phyloP scores from a whole-genome alignment of 352 stramenopile genomes.

The Phytophthora parvispora region DNA sequence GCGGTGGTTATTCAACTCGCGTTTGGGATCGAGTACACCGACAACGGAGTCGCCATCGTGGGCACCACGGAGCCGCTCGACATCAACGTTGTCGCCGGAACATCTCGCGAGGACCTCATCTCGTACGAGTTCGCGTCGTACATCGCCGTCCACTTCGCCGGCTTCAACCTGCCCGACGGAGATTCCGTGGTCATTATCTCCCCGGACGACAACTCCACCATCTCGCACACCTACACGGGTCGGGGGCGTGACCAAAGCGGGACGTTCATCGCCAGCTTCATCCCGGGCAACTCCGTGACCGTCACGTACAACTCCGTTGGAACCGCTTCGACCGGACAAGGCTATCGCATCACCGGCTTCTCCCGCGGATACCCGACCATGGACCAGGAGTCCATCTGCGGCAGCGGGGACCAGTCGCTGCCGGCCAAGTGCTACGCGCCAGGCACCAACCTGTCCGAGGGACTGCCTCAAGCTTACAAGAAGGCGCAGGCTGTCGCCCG shows the following conservation, averaged over 20 bases:
- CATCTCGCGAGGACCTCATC: conserved; percentile 45
- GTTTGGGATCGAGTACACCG: conserved; percentile 33
- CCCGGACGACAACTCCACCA: conserved; percentile 26
- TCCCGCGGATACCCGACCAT: conserved; percentile 48
- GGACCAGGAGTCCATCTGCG: conserved; percentile 56
- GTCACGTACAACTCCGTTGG: conserved; percentile 53
- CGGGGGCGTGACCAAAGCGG: conserved; percentile 41
- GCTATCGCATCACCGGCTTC: conserved; percentile 58
- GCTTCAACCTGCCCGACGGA: conserved; percentile 59
- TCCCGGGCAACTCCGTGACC: conserved; percentile 50
- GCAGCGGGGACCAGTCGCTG: conserved; percentile 53
- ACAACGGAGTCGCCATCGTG: conserved; percentile 48
- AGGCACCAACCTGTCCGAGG: conserved; percentile 23
- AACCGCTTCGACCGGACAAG: conserved; percentile 1
- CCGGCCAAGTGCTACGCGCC: conserved; percentile 63
- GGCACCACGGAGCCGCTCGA: conserved; percentile 43
- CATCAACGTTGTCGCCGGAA: conserved; percentile 31
- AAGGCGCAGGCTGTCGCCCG: conserved; percentile 56
- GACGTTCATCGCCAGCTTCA: conserved; percentile 58
- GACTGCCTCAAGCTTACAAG: conserved; percentile 52
- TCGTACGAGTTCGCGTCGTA: conserved; percentile 61
- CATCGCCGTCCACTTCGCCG: conserved; percentile 63
- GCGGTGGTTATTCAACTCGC: conserved; percentile 3
- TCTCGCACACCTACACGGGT: conserved; percentile 46
- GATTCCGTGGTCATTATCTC: conserved; percentile 63